Evolutionary conservation across 73 alveolate species (phyloP).

Genomic region (Uronychia binucleata): DNA sequence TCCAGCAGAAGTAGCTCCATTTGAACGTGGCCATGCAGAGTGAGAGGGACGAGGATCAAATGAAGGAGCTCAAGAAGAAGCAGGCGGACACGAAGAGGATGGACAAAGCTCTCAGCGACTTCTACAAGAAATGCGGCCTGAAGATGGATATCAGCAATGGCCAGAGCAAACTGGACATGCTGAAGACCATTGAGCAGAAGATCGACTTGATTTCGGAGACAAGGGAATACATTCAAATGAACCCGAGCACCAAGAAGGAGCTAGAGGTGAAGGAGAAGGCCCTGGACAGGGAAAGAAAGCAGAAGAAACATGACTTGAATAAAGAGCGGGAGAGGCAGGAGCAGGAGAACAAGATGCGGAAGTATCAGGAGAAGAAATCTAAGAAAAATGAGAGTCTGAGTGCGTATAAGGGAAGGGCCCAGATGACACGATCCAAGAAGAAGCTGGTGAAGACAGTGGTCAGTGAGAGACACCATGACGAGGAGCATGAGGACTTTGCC

Average conservation of each 20-base stretch:
- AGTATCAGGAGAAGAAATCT: background rate
- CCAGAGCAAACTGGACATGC: background rate
- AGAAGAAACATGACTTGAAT: background rate
- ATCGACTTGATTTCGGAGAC: background rate
- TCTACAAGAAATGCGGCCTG: background rate
- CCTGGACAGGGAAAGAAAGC: background rate
- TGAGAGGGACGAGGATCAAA: background rate
- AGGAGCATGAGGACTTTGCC: background rate
- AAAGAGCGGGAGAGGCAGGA: background rate
- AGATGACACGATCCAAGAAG: background rate
- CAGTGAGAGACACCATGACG: background rate
- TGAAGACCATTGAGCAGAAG: background rate
- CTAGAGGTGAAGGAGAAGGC: background rate
- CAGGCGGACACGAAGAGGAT: background rate
- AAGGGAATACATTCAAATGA: slow-evolving; percentile 5
- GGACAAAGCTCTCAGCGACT: background rate
- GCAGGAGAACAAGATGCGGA: background rate
- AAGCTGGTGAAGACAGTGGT: background rate
- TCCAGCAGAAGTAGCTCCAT: background rate
- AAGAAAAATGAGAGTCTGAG: background rate
- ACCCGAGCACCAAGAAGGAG: background rate
- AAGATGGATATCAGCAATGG: background rate
- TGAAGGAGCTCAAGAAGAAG: background rate
- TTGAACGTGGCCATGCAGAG: background rate
- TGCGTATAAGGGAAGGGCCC: background rate